Base-by-base conservation (phyloP, 129 eudicot species). In the Centrapalus pauciflorus region DNA sequence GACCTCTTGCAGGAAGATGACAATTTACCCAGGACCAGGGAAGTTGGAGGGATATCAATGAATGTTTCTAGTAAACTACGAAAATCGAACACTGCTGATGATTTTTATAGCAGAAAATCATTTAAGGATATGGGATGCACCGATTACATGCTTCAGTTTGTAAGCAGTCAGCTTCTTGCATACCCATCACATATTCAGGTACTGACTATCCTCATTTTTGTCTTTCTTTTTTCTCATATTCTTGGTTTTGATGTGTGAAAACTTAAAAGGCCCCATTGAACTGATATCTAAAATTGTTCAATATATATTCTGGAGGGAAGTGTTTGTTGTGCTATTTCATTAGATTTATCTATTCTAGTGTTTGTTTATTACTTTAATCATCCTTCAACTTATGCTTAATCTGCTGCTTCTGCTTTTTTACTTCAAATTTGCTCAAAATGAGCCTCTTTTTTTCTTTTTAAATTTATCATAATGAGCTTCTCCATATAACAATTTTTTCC, bases 151-250 rank as follows among this genome's bases (percentile, higher is more conserved):
- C 75, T 86, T 61, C 87, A 85, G 16, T 70, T 88, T 60, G 50
- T 93, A 30, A 80, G 65, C 74, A 79, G 55, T 21, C 87, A 64
- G 74, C 82, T 69, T 59, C 80, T 81, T 74, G 38, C 63, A 48
- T 87, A 89, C 67, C 92, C 98, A 67, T 88, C 98, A 45, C 85
- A 89, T 79, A 93, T 93, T 71, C 98, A 93, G 98, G 98, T 89
- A 85, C 8, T 24, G 24, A 24, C 4, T 2, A 3, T 4, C 7
- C 7, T 32, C 57, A 27, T 57, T 23, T 29, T 55, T 26, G 10
- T 50, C 40, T 62, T 41, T 34, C 63, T 56, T 25, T 26, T 27
- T 17, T n/a, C 48, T 20, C 28, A 5, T 46, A 28, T 40, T 13
- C 48, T 13, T 17, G n/a, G 2, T 13, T 5, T 40, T 5, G 12